These are phyloP conservation scores for Neonothopanus nambi DNA, from an alignment of 1,284 basidiomycete genomes.

Conservation along the genomic window DNA sequence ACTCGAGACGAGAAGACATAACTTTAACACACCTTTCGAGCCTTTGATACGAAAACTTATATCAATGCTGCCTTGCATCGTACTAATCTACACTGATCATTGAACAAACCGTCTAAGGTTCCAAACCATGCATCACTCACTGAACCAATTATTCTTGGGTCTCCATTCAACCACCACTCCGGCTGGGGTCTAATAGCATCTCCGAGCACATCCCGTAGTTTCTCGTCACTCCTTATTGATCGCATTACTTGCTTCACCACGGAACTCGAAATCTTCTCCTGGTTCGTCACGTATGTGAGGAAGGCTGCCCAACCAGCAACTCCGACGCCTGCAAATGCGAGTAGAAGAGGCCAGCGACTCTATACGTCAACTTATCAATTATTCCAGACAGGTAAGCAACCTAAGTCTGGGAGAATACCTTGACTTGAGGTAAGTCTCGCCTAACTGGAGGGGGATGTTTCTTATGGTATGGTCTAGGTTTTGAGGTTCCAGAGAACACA, in stretches of 20 bases:
- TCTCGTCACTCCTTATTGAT: constrained; percentile 51
- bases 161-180: constrained; percentile 76
- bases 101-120: constrained; percentile 1
- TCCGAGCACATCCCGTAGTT: constrained; percentile 56
- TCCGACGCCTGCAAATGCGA: constrained; percentile 52
- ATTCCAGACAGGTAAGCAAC: not conserved
- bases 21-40: constrained; percentile 51
- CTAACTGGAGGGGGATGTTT: constrained; percentile 31
- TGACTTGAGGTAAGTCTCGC: constrained; percentile 44
- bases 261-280: constrained; percentile 76
- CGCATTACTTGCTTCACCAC: constrained; percentile 67
- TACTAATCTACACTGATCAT: constrained; percentile 52
- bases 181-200: constrained; percentile 71
- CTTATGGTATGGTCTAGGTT: constrained; percentile 31
- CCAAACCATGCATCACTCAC: constrained; percentile 39
- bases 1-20: not conserved
- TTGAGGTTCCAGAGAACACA: constrained; percentile 34
- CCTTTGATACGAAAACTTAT: constrained; percentile 75
- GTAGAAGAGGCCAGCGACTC: constrained; percentile 62
- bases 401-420: constrained; percentile 29
- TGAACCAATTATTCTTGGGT: constrained; percentile 68
- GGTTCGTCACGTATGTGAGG: constrained; percentile 68
- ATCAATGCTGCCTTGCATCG: constrained; percentile 75
- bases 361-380: constrained; percentile 17
- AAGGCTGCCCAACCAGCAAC: constrained; percentile 67